Evolutionary conservation across 306 rosid species (phyloP), one percentile per base, ranked within the genome.

Genomic region (Sophora flavescens): DNA sequence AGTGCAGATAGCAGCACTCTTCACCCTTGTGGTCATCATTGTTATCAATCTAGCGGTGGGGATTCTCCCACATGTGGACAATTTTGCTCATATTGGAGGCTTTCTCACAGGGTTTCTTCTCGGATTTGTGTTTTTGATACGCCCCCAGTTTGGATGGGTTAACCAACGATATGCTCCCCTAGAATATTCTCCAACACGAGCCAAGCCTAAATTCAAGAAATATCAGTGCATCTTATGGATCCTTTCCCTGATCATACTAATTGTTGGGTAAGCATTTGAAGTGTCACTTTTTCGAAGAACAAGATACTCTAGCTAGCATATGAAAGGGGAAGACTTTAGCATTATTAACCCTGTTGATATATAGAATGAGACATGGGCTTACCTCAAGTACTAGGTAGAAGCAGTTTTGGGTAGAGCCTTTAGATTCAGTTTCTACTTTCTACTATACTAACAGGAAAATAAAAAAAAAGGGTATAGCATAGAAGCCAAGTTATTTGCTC

Each of bases 81-180:
- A 95, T 79, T 95, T 95, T 76, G 98, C 98, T 63, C 98, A 95
- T 74, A 89, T 95, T 44, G 98, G 98, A 74, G 98, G 98, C 81
- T 95, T 95, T 54, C 65, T 95, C 71, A 82, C 98, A 3, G 97
- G 98, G 13, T 90, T 92, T 82, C 88, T 95, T 74, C 89, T 95
- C 5, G 98, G 98, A 67, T 92, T 95, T 78, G 97, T 95, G 87
- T 92, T 95, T 85, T 78, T 95, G 69, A 90, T 92, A 71, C 98
- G 98, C 36, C 98, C 98, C 18, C 98, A 95, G 81, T 92, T 92
- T 26, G 93, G 91, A 52, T 95, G 97, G 98, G 86, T 95, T 77
- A 85, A 84, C 85, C 97, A 82, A 82, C 87, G 89, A 89, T 90
- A 88, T 76, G 64, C 84, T 83, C 69, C 85, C 67, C 53, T 78